Percentiles rank a stretch among this genome's conserved stretches.
phyloP scores from a whole-genome alignment of 768 basidiomycete species.

The Chiua virens region DNA sequence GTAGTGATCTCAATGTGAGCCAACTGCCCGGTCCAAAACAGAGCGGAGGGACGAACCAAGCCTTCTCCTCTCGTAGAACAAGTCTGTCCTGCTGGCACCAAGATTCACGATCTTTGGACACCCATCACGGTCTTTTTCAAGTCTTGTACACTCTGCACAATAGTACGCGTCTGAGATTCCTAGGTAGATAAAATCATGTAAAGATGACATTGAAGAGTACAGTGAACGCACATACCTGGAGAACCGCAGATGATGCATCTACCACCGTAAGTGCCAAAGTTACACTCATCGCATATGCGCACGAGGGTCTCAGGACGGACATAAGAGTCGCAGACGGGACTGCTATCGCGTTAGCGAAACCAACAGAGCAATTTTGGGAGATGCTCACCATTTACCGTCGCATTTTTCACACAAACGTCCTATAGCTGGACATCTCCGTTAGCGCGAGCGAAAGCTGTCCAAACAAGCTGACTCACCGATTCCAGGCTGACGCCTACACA shows the following conservation, averaged over 20 bases:
- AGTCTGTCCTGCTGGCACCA: constrained; percentile 89
- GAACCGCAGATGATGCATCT: constrained; percentile 97
- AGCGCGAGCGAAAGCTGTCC: constrained; percentile 1
- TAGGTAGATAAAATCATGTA: constrained; percentile 27
- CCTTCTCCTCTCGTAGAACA: constrained; percentile 89
- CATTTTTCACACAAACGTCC: constrained; percentile 98
- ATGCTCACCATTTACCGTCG: constrained; percentile 94
- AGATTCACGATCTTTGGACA: constrained; percentile 98
- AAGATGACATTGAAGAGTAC: background rate
- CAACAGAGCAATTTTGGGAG: background rate
- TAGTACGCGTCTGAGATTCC: constrained; percentile 99
- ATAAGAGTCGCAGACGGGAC: constrained; percentile 98
- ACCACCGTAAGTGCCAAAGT: constrained; percentile 97
- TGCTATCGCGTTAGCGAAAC: constrained; percentile 30
- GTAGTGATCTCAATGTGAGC: background rate
- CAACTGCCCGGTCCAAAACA: background rate
- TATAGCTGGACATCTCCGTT: constrained; percentile 60
- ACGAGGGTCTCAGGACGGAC: constrained; percentile 98
- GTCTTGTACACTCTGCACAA: constrained; percentile 93
- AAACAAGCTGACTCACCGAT: constrained; percentile 62
- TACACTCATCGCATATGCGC: constrained; percentile 98
- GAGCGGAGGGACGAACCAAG: constrained; percentile 51
- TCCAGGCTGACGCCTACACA: constrained; percentile 97
- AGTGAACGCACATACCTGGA: constrained; percentile 59
- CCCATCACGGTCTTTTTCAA: constrained; percentile 97